Evolutionary conservation across 768 basidiomycete genomes (phyloP), one percentile per base, ranked within the genome.

Genomic region (Lactarius hengduanensis): DNA sequence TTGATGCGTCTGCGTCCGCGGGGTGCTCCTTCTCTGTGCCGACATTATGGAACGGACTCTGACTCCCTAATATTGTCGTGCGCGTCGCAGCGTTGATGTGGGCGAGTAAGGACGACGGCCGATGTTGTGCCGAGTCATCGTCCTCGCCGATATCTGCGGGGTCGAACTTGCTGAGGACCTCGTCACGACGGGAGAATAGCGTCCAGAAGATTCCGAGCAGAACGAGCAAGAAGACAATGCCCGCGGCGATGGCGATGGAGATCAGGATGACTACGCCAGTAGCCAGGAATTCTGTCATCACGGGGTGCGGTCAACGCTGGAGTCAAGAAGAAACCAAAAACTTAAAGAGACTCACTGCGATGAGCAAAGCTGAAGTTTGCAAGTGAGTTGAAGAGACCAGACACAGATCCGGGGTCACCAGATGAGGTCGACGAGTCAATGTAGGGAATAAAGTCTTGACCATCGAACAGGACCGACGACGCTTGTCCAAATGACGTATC

Each of bases 171-270:
- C 78, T 78, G 11, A 84, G 69, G 72, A 85, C 87, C 73, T 93
- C 90, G 45, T 94, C 93, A 62, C 87, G 83, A 62, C 92, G 83
- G 26, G 90, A 87, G 76, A 94, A 86, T n/a, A 95, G 81, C 2
- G 93, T 89, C 92, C 94, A 92, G 43, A 96, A 77, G 62, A 96
- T 90, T 59, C 93, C 93, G 63, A 94, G 80, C 50, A 96, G 79
- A 18, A 90, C 89, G 38, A 95, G 81, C 0, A 96, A 80, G 83
- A 95, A 96, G 43, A 96, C 90, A 26, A 98, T 86, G 20, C 96
- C 97, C 18, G 95, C 94, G 11, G 92, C 89, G 70, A 98, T 97
- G 30, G 97, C 97, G 69, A 99, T 97, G 2, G 95, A 96, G 71
- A 99, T 95, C 54, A 99, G 83, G 70, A 98, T 98, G 62, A 99